These are phyloP conservation scores for Candida neerlandica DNA, from an alignment of 1,139 yeast genomes.

Conservation along the genomic window DNA sequence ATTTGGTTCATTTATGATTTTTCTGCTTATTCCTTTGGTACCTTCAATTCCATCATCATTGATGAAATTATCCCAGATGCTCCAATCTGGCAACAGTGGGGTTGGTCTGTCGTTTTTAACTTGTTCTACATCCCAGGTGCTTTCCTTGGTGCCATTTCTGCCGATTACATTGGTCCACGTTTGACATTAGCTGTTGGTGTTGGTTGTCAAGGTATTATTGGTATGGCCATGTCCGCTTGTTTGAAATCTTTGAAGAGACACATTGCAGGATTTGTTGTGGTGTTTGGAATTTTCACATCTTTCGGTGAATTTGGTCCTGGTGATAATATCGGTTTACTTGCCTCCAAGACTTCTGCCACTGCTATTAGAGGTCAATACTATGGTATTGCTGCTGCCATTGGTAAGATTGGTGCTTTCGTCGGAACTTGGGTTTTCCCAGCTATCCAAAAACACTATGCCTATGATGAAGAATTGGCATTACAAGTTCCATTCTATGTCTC, in stretches of 20 bases:
- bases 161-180: conserved; percentile 89
- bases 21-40: conserved; percentile 82
- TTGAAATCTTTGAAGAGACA: conserved; percentile 57
- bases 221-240: conserved; percentile 84
- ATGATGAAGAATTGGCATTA: conserved; percentile 25
- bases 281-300: conserved; percentile 81
- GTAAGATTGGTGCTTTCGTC: conserved; percentile 88
- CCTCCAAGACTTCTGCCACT: conserved; percentile 86
- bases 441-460: conserved; percentile 49
- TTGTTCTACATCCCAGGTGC: conserved; percentile 92
- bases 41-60: conserved; percentile 72
- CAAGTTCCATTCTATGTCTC: conserved; percentile 83
- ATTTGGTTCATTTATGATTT: conserved; percentile 93
- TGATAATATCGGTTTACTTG: conserved; percentile 84
- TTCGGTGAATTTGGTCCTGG: conserved; percentile 95
- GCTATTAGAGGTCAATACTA: conserved; percentile 89
- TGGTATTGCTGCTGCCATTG: conserved; percentile 87
- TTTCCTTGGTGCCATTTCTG: conserved; percentile 72
- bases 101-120: conserved; percentile 90
- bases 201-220: conserved; percentile 70
- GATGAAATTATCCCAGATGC: conserved; percentile 51
- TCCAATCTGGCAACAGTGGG: conserved; percentile 67
- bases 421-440: conserved; percentile 88
- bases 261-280: conserved; percentile 77
- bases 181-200: conserved; percentile 72